Percentiles rank a stretch among this genome's conserved stretches.
Conservation (phyloP, 345 rosid species). For the Pistacia integerrima region DNA sequence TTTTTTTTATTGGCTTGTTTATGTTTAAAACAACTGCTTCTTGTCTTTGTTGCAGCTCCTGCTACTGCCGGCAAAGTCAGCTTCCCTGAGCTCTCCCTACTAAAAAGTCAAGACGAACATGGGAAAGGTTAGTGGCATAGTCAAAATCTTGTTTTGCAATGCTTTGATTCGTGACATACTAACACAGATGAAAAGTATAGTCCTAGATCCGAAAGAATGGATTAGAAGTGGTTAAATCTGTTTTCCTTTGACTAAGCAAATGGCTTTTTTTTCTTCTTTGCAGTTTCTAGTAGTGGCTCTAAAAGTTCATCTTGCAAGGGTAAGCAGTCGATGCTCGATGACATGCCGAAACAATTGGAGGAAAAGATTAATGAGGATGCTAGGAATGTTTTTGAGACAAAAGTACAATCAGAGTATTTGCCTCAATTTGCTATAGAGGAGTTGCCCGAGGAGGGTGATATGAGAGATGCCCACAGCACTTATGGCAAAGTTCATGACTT, state of each 20-base stretch:
- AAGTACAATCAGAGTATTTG: constrained; percentile 5
- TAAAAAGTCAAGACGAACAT: background rate
- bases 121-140: background rate
- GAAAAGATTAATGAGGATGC: background rate
- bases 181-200: background rate
- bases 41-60: constrained; percentile 6
- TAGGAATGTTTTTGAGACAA: background rate
- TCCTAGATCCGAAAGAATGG: background rate
- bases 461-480: background rate
- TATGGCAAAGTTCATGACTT: constrained; percentile 3
- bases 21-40: background rate
- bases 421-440: constrained; percentile 14
- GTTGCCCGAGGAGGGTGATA: constrained; percentile 6
- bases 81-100: background rate
- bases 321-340: background rate
- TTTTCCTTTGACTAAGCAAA: background rate
- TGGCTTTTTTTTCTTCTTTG: background rate
- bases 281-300: background rate
- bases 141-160: background rate
- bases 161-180: background rate
- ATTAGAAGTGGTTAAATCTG: too few relatives aligned
- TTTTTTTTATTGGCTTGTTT: background rate
- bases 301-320: background rate
- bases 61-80: background rate
- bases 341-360: constrained; percentile 9